Percentiles rank a stretch among this genome's conserved stretches.
phyloP scores from a whole-genome alignment of 768 basidiomycete species.

The Lentinus brumalis region DNA sequence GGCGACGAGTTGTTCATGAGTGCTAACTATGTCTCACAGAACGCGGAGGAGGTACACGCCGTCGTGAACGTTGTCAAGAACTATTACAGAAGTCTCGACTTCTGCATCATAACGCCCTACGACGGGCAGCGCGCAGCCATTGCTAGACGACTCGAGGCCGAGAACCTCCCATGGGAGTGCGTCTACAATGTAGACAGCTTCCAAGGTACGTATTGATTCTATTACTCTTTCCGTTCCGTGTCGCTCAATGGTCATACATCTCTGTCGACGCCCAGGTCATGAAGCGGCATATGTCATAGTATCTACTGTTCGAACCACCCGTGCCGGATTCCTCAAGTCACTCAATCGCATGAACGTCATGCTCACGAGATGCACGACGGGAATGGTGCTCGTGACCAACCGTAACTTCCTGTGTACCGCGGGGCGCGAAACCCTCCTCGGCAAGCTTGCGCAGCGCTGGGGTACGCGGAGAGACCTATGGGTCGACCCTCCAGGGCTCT shows the following conservation, averaged over 20 bases:
- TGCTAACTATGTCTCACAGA: constrained; percentile 32
- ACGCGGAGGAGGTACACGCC: constrained; percentile 40
- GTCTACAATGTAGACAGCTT: constrained; percentile 60
- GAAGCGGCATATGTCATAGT: constrained; percentile 52
- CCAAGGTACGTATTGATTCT: constrained; percentile 40
- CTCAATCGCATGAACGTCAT: constrained; percentile 53
- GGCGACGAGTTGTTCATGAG: no score
- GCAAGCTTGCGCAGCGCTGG: constrained; percentile 36
- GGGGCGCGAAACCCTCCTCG: constrained; percentile 43
- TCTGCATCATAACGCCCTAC: constrained; percentile 56
- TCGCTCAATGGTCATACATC: not conserved
- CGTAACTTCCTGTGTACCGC: constrained; percentile 38
- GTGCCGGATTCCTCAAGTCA: constrained; percentile 49
- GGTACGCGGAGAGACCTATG: constrained; percentile 10
- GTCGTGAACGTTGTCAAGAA: constrained; percentile 44
- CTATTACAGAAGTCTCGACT: constrained; percentile 41
- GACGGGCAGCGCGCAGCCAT: constrained; percentile 53
- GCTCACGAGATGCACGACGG: constrained; percentile 45
- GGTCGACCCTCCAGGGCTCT: constrained; percentile 3
- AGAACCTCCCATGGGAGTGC: constrained; percentile 36
- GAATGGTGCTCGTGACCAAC: constrained; percentile 50
- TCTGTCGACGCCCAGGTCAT: constrained; percentile 40
- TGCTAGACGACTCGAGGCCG: constrained; percentile 36
- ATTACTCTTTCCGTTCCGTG: not conserved
- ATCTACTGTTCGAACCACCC: constrained; percentile 48